A percentile compares a stretch with the other conserved stretches of the same genome.
phyloP scores from a whole-genome alignment of 129 eudicot genomes.

The Smallanthus sonchifolius region DNA sequence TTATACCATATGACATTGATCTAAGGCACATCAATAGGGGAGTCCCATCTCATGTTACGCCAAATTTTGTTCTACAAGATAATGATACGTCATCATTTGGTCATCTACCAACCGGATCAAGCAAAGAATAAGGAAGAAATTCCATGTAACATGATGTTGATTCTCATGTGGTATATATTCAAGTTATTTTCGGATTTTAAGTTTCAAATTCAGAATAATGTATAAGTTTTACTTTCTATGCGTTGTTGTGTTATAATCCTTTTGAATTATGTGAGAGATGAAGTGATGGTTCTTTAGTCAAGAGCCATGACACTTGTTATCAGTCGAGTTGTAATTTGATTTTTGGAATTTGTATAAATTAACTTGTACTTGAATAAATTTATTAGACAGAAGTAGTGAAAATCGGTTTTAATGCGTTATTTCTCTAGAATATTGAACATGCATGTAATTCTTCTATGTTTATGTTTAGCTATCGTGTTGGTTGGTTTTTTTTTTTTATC shows the following conservation, averaged over 20 bases:
- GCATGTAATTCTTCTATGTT: neutral
- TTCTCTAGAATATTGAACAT: neutral
- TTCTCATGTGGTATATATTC: conserved; percentile 17
- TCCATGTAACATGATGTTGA: conserved; percentile 4
- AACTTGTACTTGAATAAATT: neutral
- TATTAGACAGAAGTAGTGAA: neutral
- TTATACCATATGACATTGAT: conserved; percentile 38
- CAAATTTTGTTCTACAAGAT: conserved; percentile 55
- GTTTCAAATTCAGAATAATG: conserved; percentile 17
- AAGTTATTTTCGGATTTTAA: neutral
- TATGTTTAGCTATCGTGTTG: neutral
- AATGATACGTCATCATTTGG: conserved; percentile 51
- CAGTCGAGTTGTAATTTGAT: neutral
- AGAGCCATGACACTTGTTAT: neutral
- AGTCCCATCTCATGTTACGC: conserved; percentile 45
- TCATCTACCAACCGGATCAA: conserved; percentile 50
- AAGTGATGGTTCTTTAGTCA: neutral
- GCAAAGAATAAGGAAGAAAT: conserved; percentile 38
- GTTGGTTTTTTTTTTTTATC: neutral
- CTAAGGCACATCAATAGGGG: conserved; percentile 41
- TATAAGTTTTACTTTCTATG: neutral
- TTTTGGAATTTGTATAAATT: neutral
- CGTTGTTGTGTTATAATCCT: conserved; percentile 10
- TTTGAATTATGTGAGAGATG: conserved; percentile 2
- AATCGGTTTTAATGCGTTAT: neutral